A percentile compares a stretch with the other conserved stretches of the same genome.
phyloP scores from a whole-genome alignment of 805 yeast species.

The Yarrowia bubula region DNA sequence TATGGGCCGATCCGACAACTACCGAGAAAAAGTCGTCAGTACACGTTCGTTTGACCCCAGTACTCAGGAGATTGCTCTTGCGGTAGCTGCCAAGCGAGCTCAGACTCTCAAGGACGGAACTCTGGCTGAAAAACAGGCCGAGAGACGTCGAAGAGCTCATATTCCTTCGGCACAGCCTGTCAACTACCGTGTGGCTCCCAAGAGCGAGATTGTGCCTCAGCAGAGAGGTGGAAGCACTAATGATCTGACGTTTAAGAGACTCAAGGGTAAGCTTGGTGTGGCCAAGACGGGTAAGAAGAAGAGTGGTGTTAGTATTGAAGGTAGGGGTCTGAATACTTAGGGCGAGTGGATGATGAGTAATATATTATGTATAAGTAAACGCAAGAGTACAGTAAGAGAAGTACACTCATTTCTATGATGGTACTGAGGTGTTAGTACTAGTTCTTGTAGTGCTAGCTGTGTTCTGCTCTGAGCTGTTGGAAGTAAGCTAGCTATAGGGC shows the following conservation, averaged over 20 bases:
- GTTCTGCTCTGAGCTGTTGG: too few relatives aligned
- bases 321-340: constrained; percentile 43
- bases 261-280: constrained; percentile 53
- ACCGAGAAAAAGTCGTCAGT: constrained; percentile 77
- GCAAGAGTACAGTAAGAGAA: too few relatives aligned
- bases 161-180: constrained; percentile 89
- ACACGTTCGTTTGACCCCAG: constrained; percentile 56
- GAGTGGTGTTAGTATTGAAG: constrained; percentile 79
- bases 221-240: constrained; percentile 40
- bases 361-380: too few relatives aligned
- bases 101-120: constrained; percentile 37
- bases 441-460: too few relatives aligned
- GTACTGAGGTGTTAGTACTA: too few relatives aligned
- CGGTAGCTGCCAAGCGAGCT: constrained; percentile 22
- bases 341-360: background rate
- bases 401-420: too few relatives aligned
- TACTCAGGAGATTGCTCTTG: constrained; percentile 30
- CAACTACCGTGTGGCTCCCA: constrained; percentile 89
- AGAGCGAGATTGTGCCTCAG: constrained; percentile 41
- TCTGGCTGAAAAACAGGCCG: constrained; percentile 85
- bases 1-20: constrained; percentile 91
- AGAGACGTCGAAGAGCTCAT: constrained; percentile 89
- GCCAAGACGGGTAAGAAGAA: constrained; percentile 44
- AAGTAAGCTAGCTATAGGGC: too few relatives aligned
- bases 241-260: constrained; percentile 53